A percentile compares a stretch with the other conserved stretches of the same genome.
phyloP scores from a whole-genome alignment of 176 grass and related monocot genomes.

The Cymbopogon citratus region DNA sequence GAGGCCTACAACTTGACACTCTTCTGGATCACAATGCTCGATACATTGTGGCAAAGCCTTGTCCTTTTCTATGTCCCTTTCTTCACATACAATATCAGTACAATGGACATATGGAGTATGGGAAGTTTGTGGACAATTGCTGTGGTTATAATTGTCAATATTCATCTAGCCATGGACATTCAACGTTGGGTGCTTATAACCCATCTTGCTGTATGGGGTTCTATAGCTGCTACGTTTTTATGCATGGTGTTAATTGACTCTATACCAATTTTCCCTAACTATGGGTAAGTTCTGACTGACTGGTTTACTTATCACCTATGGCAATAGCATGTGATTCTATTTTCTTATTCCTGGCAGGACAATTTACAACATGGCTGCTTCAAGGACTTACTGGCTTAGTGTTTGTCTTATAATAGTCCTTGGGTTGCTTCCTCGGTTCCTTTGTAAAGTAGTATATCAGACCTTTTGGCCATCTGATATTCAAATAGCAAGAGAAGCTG shows the following conservation, averaged over 20 bases:
- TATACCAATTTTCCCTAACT: conserved; percentile 89
- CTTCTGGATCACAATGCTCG: conserved; percentile 99
- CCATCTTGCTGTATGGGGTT: conserved; percentile 92
- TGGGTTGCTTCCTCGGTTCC: conserved; percentile 87
- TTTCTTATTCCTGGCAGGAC: conserved; percentile 66
- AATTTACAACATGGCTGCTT: conserved; percentile 85
- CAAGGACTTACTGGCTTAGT: conserved; percentile 84
- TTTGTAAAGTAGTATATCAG: conserved; percentile 91
- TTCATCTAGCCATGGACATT: conserved; percentile 98
- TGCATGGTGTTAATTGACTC: conserved; percentile 99
- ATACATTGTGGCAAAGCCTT: conserved; percentile 99
- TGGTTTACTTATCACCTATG: conserved; percentile 3
- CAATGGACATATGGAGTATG: conserved; percentile 97
- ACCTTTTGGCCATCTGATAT: conserved; percentile 98
- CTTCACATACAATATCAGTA: conserved; percentile 83
- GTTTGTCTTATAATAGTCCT: conserved; percentile 91
- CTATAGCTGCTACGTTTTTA: conserved; percentile 88
- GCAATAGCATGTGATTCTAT: conserved; percentile 22
- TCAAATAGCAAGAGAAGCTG: conserved; percentile 98
- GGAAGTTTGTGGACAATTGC: conserved; percentile 97
- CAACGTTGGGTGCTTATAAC: conserved; percentile 87
- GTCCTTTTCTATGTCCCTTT: conserved; percentile 98
- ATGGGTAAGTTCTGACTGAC: conserved; percentile 59
- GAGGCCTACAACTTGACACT: conserved; percentile 92
- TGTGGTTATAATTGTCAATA: conserved; percentile 95